Percentiles rank a stretch among this genome's conserved stretches.
These are phyloP conservation scores for Floccularia luteovirens DNA, from an alignment of 768 basidiomycete species.

Conservation along the genomic window DNA sequence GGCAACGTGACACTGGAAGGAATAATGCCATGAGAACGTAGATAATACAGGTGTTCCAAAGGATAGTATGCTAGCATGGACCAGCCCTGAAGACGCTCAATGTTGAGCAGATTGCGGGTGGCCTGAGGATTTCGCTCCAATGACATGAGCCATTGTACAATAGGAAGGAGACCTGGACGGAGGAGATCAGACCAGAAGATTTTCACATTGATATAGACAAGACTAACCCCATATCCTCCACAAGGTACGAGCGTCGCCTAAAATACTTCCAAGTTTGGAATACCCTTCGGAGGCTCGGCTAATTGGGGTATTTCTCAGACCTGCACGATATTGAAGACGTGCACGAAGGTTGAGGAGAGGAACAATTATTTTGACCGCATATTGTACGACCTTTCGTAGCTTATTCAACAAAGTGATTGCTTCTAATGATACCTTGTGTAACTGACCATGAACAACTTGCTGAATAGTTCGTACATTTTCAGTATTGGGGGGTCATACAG, in stretches of 20 bases:
- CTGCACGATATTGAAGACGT: slow-evolving; percentile 57
- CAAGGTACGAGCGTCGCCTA: slow-evolving; percentile 65
- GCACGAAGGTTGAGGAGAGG: slow-evolving; percentile 65
- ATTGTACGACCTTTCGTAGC: slow-evolving; percentile 58
- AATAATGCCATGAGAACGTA: slow-evolving; percentile 53
- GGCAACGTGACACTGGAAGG: slow-evolving; percentile 43
- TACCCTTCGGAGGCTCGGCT: slow-evolving; percentile 49
- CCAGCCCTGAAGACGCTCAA: slow-evolving; percentile 76
- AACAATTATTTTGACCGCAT: slow-evolving; percentile 60
- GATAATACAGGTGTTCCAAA: slow-evolving; percentile 68
- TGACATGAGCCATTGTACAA: slow-evolving; percentile 73
- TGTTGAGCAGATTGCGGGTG: slow-evolving; percentile 61
- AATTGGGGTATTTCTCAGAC: slow-evolving; percentile 42
- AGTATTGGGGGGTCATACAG: slow-evolving; percentile 3
- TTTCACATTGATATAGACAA: neutral
- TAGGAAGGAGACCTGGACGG: slow-evolving; percentile 60
- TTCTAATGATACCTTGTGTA: too few relatives aligned
- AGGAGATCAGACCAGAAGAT: neutral
- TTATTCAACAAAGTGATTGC: neutral
- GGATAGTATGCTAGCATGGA: slow-evolving; percentile 78
- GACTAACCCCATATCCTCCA: slow-evolving; percentile 75
- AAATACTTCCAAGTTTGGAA: slow-evolving; percentile 42
- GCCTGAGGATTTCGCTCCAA: slow-evolving; percentile 67
- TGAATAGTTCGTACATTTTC: slow-evolving; percentile 21
- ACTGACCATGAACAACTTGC: slow-evolving; percentile 70